phyloP scores from a whole-genome alignment of 2,329 filamentous ascomycete genomes.

The Pseudocercospora fijiensis region DNA sequence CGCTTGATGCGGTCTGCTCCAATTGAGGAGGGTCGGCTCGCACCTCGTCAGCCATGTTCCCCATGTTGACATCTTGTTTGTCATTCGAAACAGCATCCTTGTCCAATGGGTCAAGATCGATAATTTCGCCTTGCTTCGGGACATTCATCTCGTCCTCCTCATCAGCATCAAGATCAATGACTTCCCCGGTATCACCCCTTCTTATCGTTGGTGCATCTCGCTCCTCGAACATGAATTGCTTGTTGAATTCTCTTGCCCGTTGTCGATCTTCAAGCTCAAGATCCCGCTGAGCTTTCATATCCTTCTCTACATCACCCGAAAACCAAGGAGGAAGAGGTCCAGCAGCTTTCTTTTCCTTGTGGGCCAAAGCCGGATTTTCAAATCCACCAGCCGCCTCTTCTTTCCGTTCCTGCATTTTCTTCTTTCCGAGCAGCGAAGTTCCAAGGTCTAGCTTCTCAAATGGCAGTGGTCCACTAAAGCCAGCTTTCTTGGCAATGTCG shows the following conservation, averaged over 20 bases:
- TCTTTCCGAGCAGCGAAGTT: slow-evolving; percentile 56
- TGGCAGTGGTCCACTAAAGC: slow-evolving; percentile 76
- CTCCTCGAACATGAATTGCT: slow-evolving; percentile 60
- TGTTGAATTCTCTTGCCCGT: slow-evolving; percentile 56
- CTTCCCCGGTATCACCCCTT: slow-evolving; percentile 54
- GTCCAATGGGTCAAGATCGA: slow-evolving; percentile 35
- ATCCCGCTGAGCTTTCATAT: slow-evolving; percentile 54
- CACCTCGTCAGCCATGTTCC: slow-evolving; percentile 47
- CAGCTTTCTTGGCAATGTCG: slow-evolving; percentile 51
- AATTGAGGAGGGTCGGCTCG: slow-evolving; percentile 35
- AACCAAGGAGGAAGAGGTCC: slow-evolving; percentile 77
- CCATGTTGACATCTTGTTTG: slow-evolving; percentile 39
- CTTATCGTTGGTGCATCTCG: slow-evolving; percentile 54
- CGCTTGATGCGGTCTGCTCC: background rate
- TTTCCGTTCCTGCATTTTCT: slow-evolving; percentile 54
- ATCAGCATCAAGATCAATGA: slow-evolving; percentile 50
- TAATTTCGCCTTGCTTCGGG: slow-evolving; percentile 42
- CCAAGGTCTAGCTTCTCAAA: slow-evolving; percentile 80
- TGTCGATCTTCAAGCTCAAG: slow-evolving; percentile 52
- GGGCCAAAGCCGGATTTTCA: slow-evolving; percentile 50
- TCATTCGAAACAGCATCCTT: background rate
- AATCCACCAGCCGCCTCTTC: slow-evolving; percentile 65
- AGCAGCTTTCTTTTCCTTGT: slow-evolving; percentile 42
- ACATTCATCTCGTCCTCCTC: slow-evolving; percentile 41
- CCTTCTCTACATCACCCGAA: slow-evolving; percentile 55